Evolutionary conservation across 139 green algal species (phyloP).

Genomic region (Asterochloris sp.): DNA sequence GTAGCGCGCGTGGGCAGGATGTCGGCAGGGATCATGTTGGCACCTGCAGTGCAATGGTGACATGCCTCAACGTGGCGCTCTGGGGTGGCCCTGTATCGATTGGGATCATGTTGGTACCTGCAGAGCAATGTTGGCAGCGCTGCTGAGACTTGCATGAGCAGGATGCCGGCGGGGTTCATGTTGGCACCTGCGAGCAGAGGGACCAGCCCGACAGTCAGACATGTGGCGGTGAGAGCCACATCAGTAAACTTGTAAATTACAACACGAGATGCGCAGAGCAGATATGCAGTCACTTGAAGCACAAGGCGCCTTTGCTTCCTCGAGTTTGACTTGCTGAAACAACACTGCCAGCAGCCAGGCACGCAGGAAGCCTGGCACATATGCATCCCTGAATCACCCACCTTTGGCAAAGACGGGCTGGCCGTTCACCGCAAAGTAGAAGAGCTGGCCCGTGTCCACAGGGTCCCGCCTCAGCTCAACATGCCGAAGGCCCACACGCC

Average conservation of each 20-base stretch:
- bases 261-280: too few relatives aligned
- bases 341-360: too few relatives aligned
- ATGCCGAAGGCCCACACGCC: slow-evolving; percentile 53
- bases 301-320: too few relatives aligned
- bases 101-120: slow-evolving; percentile 62
- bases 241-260: too few relatives aligned
- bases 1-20: slow-evolving; percentile 38
- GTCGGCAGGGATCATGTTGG: slow-evolving; percentile 71
- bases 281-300: too few relatives aligned
- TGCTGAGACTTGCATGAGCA: slow-evolving; percentile 29
- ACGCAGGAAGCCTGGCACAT: background rate
- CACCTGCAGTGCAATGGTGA: slow-evolving; percentile 28
- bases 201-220: too few relatives aligned
- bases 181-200: slow-evolving; percentile 55
- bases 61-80: too few relatives aligned
- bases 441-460: slow-evolving; percentile 44
- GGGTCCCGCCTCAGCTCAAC: slow-evolving; percentile 53
- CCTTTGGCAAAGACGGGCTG: slow-evolving; percentile 54
- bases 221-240: too few relatives aligned
- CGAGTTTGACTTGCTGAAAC: too few relatives aligned
- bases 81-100: too few relatives aligned
- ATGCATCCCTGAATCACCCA: background rate
- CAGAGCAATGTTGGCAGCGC: slow-evolving; percentile 36
- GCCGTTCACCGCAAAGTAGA: slow-evolving; percentile 74
- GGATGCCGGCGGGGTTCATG: slow-evolving; percentile 56